Conservation (phyloP, 495 filamentous ascomycete species). For the Hypoxylon fragiforme region DNA sequence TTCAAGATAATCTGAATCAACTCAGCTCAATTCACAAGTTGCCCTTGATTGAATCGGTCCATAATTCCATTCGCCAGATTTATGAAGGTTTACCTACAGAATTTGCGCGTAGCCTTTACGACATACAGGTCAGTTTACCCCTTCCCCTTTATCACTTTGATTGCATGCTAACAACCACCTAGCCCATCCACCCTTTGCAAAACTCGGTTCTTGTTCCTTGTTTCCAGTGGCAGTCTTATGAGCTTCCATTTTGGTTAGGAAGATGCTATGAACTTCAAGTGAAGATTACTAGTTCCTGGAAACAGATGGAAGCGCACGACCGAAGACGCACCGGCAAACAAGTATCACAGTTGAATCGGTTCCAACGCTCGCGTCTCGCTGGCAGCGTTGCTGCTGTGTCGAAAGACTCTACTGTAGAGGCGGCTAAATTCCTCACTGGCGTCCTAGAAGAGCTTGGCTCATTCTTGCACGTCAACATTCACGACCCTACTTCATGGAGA, state of each 20-base stretch:
- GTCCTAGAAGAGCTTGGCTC: slow-evolving; percentile 39
- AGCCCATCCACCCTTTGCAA: slow-evolving; percentile 67
- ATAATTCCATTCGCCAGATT: slow-evolving; percentile 14
- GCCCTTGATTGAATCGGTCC: slow-evolving; percentile 13
- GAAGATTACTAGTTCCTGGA: slow-evolving; percentile 44
- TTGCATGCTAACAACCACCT: slow-evolving; percentile 25
- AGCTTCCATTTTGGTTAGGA: slow-evolving; percentile 49
- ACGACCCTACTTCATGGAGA: slow-evolving; percentile 34
- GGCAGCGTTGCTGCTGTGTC: slow-evolving; percentile 60
- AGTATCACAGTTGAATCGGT: slow-evolving; percentile 65
- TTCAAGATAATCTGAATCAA: too few species aligned
- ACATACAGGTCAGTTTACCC: slow-evolving; percentile 26
- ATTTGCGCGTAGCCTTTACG: slow-evolving; percentile 16
- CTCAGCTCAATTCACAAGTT: slow-evolving; percentile 12
- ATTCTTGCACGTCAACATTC: slow-evolving; percentile 37
- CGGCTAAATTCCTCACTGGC: slow-evolving; percentile 45
- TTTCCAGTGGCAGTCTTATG: slow-evolving; percentile 35
- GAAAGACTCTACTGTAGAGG: slow-evolving; percentile 64
- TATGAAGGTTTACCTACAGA: slow-evolving; percentile 13
- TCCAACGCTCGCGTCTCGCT: slow-evolving; percentile 68
- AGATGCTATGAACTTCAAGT: slow-evolving; percentile 54
- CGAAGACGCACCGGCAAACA: slow-evolving; percentile 47
- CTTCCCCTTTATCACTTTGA: slow-evolving; percentile 5
- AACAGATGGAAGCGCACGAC: slow-evolving; percentile 39
- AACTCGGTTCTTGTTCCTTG: slow-evolving; percentile 60